Conservation (phyloP, 805 yeast species). For the Teunomyces gatunensis region DNA sequence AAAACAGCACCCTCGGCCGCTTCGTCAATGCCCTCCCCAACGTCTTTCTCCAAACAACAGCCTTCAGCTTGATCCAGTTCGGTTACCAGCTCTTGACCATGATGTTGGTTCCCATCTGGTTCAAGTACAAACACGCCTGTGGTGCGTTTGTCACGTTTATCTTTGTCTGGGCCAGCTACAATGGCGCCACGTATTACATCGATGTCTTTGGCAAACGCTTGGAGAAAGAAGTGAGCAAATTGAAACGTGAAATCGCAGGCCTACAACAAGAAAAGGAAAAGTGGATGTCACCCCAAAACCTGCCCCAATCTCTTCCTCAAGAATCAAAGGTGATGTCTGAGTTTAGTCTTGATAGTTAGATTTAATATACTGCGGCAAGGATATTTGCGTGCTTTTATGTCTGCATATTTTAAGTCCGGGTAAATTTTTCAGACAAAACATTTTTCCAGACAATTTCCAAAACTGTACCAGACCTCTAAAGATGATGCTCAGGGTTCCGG, state of each 20-base stretch:
- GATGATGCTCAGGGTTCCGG: constrained; percentile 7
- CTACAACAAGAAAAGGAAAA: constrained; percentile 39
- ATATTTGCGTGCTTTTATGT: too few relatives aligned
- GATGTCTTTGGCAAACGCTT: constrained; percentile 89
- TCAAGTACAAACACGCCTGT: constrained; percentile 64
- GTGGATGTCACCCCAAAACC: constrained; percentile 7
- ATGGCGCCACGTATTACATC: constrained; percentile 93
- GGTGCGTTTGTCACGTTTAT: constrained; percentile 65
- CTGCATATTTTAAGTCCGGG: background rate
- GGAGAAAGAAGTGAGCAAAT: constrained; percentile 75
- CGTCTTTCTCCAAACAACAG: constrained; percentile 76
- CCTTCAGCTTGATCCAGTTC: constrained; percentile 84
- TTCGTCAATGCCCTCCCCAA: constrained; percentile 82
- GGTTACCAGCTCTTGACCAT: constrained; percentile 82
- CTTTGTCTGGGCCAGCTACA: constrained; percentile 78
- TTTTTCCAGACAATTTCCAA: background rate
- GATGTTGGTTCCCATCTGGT: constrained; percentile 89
- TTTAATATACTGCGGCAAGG: background rate
- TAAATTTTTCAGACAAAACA: constrained; percentile 1
- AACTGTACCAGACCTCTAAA: too few relatives aligned
- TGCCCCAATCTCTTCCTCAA: constrained; percentile 2
- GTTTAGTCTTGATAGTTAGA: background rate
- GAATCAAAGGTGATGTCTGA: background rate
- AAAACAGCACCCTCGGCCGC: constrained; percentile 62
- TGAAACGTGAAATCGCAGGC: constrained; percentile 68